Base-by-base conservation (phyloP, 768 basidiomycete species). In the Imleria badia region DNA sequence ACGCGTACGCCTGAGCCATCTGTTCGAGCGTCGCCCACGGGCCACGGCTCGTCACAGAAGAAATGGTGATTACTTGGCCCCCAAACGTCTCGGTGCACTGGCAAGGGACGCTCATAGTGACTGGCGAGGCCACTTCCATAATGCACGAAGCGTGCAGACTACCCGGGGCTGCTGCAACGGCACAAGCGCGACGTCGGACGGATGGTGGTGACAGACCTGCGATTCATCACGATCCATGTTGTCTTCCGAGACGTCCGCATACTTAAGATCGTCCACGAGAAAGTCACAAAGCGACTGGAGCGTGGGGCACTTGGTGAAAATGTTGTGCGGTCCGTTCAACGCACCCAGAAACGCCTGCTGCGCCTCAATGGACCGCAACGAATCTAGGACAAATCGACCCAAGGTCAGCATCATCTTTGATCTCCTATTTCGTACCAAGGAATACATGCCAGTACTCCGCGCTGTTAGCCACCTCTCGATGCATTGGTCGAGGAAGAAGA, bases 71-170 rank as follows among this genome's bases (percentile, higher is more conserved):
- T 84, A 34, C 74, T 70, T 40, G 91, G 78, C 0, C 76, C 85
- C 81, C 82, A 89, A 3, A 89, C 75, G 19, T 73, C 63, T 41
- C 87, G 76, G 10, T 74, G 71, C 3, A 89, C 59, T 10, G 74
- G 62, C 8, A 68, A 60, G 7, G 87, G 66, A 11, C 75, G 76
- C 33, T 77, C 67, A 50, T 81, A 81, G 48, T 83, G 80, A 33
- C 72, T 72, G 17, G 78, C 70, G 13, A 86, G 66, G 0, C 89
- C 89, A 58, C 84, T 86, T 6, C 89, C 89, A 56, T 90, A 89
- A 60, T 91, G 87, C 11, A 91, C 74, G 22, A 91, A 0, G 67
- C 49, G 4, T 45, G 54, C 13, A 48, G 26, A 10, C 66, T 55
- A 3, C 52, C 39, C 1, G 45, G 48, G 22, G 59, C 30, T 59